Percentiles rank a stretch among this genome's conserved stretches.
These are phyloP conservation scores for Turritis glabra DNA, from an alignment of 345 rosid species.

Conservation along the genomic window DNA sequence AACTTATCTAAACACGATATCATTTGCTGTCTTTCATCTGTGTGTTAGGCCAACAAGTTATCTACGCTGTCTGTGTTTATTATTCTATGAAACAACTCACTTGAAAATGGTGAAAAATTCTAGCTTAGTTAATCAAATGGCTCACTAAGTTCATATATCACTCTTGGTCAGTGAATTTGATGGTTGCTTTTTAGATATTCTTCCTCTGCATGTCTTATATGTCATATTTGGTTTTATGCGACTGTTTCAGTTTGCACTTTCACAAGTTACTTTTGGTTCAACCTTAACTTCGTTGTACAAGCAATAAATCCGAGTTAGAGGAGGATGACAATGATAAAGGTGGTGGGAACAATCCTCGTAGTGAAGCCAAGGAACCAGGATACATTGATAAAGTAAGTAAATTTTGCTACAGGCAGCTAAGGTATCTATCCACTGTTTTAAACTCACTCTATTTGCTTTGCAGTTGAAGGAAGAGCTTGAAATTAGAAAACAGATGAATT, in stretches of 20 bases:
- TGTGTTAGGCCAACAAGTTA: constrained; percentile 9
- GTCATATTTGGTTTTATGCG: constrained; percentile 15
- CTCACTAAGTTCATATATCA: constrained; percentile 2
- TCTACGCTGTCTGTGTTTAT: constrained; percentile 4
- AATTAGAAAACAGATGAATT: constrained; percentile 73
- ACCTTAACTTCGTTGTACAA: constrained; percentile 65
- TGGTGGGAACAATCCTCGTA: constrained; percentile 42
- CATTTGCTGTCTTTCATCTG: constrained; percentile 1
- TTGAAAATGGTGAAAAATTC: not conserved
- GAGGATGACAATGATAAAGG: constrained; percentile 64
- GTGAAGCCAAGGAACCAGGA: constrained; percentile 64
- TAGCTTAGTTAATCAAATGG: not conserved
- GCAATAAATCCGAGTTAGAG: constrained; percentile 55
- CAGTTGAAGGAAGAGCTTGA: constrained; percentile 91
- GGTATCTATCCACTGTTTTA: constrained; percentile 25
- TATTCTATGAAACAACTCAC: constrained; percentile 4
- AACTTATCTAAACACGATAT: constrained; percentile 2
- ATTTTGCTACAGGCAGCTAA: constrained; percentile 10
- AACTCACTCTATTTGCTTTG: constrained; percentile 35
- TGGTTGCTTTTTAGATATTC: constrained; percentile 10
- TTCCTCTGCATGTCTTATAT: not conserved
- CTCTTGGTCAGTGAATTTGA: constrained; percentile 7
- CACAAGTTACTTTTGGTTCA: constrained; percentile 26
- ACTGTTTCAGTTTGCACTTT: constrained; percentile 21
- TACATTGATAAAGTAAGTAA: constrained; percentile 69